These are phyloP conservation scores for Pseudogymnoascus sp. DNA, from an alignment of 2,329 filamentous ascomycete species.

Conservation along the genomic window DNA sequence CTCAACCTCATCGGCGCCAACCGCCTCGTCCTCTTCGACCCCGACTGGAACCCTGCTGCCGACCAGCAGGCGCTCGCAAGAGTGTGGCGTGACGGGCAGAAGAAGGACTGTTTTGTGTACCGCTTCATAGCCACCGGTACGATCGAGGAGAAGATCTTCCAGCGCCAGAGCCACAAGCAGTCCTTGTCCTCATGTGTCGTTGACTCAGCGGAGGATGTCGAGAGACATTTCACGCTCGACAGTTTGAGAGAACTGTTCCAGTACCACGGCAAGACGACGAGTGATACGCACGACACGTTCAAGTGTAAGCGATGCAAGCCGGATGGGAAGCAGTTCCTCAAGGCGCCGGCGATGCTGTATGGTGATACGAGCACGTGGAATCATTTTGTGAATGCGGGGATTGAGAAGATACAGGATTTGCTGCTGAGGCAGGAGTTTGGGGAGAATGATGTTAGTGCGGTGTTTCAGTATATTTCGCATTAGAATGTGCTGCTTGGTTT, in stretches of 20 bases:
- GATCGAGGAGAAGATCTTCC: constrained; percentile 99
- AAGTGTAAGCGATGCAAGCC: constrained; percentile 93
- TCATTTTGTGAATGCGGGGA: constrained; percentile 77
- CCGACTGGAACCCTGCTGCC: constrained; percentile 95
- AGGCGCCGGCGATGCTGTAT: constrained; percentile 90
- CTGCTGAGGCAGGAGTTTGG: constrained; percentile 77
- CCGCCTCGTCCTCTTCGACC: constrained; percentile 90
- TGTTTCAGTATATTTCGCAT: constrained; percentile 98
- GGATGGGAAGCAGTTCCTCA: constrained; percentile 79
- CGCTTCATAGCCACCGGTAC: constrained; percentile 98
- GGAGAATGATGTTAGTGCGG: constrained; percentile 77
- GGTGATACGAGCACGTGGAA: constrained; percentile 99
- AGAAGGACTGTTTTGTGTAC: constrained; percentile 99
- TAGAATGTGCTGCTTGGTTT: constrained; percentile 26
- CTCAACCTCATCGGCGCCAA: constrained; percentile 94
- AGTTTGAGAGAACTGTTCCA: constrained; percentile 89
- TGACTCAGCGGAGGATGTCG: constrained; percentile 92
- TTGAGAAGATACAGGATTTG: constrained; percentile 83
- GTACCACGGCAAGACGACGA: constrained; percentile 75
- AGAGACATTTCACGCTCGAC: constrained; percentile 90
- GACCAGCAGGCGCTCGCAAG: constrained; percentile 95
- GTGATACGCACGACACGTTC: constrained; percentile 97
- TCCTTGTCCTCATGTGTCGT: constrained; percentile 93
- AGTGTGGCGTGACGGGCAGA: constrained; percentile 98
- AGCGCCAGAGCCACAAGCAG: constrained; percentile 96